Conservation (phyloP, 2,329 filamentous ascomycete species). For the Venturia carpophila region DNA sequence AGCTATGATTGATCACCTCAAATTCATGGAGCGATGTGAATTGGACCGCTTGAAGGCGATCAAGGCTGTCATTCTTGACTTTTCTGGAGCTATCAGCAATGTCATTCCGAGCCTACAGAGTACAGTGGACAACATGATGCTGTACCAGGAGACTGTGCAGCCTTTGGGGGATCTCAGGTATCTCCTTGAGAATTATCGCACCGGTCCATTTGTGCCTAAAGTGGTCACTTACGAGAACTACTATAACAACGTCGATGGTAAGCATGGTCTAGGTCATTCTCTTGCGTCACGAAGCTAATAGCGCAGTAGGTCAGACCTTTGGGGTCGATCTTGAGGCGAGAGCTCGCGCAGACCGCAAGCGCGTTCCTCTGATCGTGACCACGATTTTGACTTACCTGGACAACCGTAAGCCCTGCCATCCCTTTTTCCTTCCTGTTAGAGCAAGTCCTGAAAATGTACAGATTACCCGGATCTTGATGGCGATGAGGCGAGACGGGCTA, state of each 20-base stretch:
- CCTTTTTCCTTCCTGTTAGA: neutral
- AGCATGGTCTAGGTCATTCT: constrained; percentile 19
- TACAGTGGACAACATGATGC: constrained; percentile 96
- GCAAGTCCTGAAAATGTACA: constrained; percentile 22
- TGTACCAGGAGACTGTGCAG: constrained; percentile 98
- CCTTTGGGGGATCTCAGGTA: constrained; percentile 84
- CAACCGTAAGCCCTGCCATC: constrained; percentile 48
- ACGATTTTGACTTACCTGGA: constrained; percentile 91
- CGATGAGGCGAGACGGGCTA: constrained; percentile 81
- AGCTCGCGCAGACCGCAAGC: constrained; percentile 87
- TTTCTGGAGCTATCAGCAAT: constrained; percentile 94
- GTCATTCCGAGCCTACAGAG: constrained; percentile 94
- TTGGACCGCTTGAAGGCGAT: constrained; percentile 93
- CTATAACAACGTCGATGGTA: constrained; percentile 87
- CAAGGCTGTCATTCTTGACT: constrained; percentile 95
- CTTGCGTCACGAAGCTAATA: constrained; percentile 21
- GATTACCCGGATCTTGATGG: constrained; percentile 95
- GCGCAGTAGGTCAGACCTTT: constrained; percentile 71
- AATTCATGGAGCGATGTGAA: constrained; percentile 95
- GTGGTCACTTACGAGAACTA: constrained; percentile 97
- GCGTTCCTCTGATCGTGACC: constrained; percentile 86
- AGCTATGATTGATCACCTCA: constrained; percentile 83
- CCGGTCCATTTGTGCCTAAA: constrained; percentile 81
- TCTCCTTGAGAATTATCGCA: constrained; percentile 92
- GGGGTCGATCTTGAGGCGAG: constrained; percentile 95